phyloP scores from a whole-genome alignment of 2,329 filamentous ascomycete species.

The Arthroderma sp. region DNA sequence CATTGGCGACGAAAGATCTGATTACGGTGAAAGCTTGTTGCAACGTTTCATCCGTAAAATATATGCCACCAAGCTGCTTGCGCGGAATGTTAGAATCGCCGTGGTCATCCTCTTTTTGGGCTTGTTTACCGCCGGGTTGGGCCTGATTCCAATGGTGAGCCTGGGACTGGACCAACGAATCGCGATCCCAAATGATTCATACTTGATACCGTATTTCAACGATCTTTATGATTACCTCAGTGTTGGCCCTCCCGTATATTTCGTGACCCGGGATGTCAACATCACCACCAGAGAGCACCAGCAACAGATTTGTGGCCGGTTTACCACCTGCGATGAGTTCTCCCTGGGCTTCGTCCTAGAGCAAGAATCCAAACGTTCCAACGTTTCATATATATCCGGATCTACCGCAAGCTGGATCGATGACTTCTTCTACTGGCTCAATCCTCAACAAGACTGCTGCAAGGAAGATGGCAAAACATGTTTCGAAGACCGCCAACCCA shows the following conservation, averaged over 20 bases:
- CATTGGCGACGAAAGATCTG: slow-evolving; percentile 53
- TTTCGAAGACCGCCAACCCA: slow-evolving; percentile 62
- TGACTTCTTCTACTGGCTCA: slow-evolving; percentile 94
- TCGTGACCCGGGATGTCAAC: slow-evolving; percentile 74
- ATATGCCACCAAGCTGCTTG: slow-evolving; percentile 73
- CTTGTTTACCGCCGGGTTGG: slow-evolving; percentile 71
- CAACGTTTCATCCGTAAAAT: slow-evolving; percentile 81
- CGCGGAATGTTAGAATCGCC: slow-evolving; percentile 63
- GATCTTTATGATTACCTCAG: slow-evolving; percentile 90
- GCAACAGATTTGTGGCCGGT: slow-evolving; percentile 77
- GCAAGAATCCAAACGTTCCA: slow-evolving; percentile 79
- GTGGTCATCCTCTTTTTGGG: slow-evolving; percentile 76
- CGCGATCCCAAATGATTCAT: slow-evolving; percentile 84
- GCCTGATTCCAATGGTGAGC: slow-evolving; percentile 70
- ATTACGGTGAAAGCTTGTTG: slow-evolving; percentile 63
- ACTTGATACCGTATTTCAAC: slow-evolving; percentile 92
- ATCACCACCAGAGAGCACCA: slow-evolving; percentile 64
- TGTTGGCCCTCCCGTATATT: slow-evolving; percentile 87
- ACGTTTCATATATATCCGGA: slow-evolving; percentile 77
- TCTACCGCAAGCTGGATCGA: slow-evolving; percentile 93
- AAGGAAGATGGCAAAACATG: slow-evolving; percentile 60
- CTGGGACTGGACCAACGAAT: slow-evolving; percentile 90
- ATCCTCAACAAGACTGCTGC: slow-evolving; percentile 70
- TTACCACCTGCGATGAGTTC: slow-evolving; percentile 72
- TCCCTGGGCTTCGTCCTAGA: slow-evolving; percentile 86